Evolutionary conservation across 2,329 filamentous ascomycete genomes (phyloP), one percentile per base, ranked within the genome.

Genomic region (Fusarium udum): DNA sequence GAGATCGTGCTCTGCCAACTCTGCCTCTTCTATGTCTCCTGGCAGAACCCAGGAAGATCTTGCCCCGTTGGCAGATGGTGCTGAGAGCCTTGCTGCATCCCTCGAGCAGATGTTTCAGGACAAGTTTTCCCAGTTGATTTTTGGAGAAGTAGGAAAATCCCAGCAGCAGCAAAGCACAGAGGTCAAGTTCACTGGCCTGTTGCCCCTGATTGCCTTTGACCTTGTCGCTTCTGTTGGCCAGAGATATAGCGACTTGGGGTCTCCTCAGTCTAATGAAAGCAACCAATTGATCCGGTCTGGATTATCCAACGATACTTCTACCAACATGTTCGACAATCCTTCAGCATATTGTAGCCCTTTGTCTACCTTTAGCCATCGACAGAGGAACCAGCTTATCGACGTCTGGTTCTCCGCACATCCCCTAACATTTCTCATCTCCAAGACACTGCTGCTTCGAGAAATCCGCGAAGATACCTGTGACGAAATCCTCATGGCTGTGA

Each of bases 381-480:
- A 82, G 39, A 78, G 79, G 59, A 80, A 75, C 13, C 80, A 82
- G 60, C 74, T 84, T 31, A 80, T 84, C 48, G 83, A 84, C 56
- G 79, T 84, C 31, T 84, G 83, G 83, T 84, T 82, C 63, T 82
- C 80, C 2, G 69, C 78, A 18, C 83, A 84, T 49, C 83, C 83
- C 32, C 71, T 84, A 12, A 83, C 82, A 14, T 80, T 81, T 59
- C 75, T 84, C 22, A 75, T 84, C 22, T 84, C 83, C 59, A 84
- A 84, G 72, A 84, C 83, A 3, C 71, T 84, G 14, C 77, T 84
- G 14, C 77, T 83, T 22, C 78, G 80, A 40, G 80, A 82, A 40
- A 76, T 83, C 14, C 79, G 82, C 28, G 81, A 83, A 61, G 80
- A 78, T n/a, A 83, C 80, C 10, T 80, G 82, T 48, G 83, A 84